Percentiles rank a stretch among this genome's conserved stretches.
Evolutionary conservation across 2,329 filamentous ascomycete genomes (phyloP).

Genomic region (Diplodia intermedia): DNA sequence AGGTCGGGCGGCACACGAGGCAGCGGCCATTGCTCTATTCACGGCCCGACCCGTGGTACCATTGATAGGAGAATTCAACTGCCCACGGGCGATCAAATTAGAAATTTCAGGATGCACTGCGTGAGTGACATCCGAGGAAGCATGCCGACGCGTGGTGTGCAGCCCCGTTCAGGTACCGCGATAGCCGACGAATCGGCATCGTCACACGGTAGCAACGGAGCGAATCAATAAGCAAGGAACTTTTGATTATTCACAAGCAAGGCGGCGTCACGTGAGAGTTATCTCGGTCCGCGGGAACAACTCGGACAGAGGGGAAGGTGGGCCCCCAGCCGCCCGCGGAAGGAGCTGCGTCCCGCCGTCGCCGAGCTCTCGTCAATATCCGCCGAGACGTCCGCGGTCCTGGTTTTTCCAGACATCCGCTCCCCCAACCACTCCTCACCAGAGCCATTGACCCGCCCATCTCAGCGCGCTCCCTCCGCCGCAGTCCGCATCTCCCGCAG

Average conservation of each 20-base stretch:
- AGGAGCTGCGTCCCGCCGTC: slow-evolving; percentile 1
- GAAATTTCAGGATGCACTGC: not conserved
- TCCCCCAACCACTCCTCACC: slow-evolving; percentile 15
- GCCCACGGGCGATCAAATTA: not conserved
- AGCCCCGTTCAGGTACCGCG: not conserved
- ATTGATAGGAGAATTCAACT: not conserved
- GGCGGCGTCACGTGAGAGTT: not conserved
- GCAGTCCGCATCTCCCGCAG: slow-evolving; percentile 12
- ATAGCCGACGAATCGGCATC: not conserved
- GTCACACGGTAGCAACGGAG: not conserved
- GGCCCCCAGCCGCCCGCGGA: not conserved
- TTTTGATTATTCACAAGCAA: not conserved
- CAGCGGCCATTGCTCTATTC: not conserved
- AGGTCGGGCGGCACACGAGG: not conserved
- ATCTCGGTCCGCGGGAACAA: slow-evolving; percentile 1
- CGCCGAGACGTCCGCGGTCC: slow-evolving; percentile 16
- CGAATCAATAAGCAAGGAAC: not conserved
- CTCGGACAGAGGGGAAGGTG: not conserved
- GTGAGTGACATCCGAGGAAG: not conserved
- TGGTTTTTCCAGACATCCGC: slow-evolving; percentile 22
- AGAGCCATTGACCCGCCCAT: slow-evolving; percentile 22
- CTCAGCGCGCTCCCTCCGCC: slow-evolving; percentile 17
- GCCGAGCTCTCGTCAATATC: slow-evolving; percentile 7
- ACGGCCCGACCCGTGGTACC: not conserved
- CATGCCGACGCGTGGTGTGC: not conserved